Evolutionary conservation across 805 yeast species (phyloP).

Genomic region (Middelhovenomyces tepae): DNA sequence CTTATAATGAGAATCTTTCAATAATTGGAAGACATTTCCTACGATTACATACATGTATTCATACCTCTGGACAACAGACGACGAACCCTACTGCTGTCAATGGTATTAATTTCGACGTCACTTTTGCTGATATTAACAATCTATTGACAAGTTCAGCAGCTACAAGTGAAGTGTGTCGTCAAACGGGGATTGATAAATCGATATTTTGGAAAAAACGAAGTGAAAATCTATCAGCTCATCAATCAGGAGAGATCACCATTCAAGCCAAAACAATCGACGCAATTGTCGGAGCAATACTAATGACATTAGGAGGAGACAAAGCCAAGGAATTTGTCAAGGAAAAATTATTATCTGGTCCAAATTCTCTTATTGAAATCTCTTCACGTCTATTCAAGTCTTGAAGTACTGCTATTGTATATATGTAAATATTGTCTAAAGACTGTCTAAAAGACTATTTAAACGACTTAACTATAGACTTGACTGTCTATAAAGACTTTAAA

Average conservation of each 20-base stretch:
- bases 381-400: too few species aligned
- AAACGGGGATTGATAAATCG: conserved; percentile 20
- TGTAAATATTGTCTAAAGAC: too few species aligned
- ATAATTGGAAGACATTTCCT: conserved; percentile 42
- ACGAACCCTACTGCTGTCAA: conserved; percentile 17
- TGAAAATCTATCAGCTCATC: conserved; percentile 8
- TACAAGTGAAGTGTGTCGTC: conserved; percentile 21
- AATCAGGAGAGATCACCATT: conserved; percentile 34
- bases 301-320: conserved; percentile 47
- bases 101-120: conserved; percentile 24
- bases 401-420: too few species aligned
- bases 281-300: conserved; percentile 59
- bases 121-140: conserved; percentile 10
- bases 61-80: conserved; percentile 13
- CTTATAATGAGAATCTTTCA: conserved; percentile 80
- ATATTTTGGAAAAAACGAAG: conserved; percentile 23
- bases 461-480: too few species aligned
- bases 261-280: conserved; percentile 48
- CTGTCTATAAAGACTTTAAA: conserved; percentile 19
- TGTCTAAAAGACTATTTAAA: too few species aligned
- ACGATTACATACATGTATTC: conserved; percentile 17
- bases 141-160: conserved; percentile 23
- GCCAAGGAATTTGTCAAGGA: conserved; percentile 48
- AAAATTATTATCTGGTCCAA: conserved; percentile 33
- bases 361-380: conserved; percentile 22